A percentile compares a stretch with the other conserved stretches of the same genome.
Evolutionary conservation across 805 yeast genomes (phyloP).

Genomic region (Ogataea angusta): DNA sequence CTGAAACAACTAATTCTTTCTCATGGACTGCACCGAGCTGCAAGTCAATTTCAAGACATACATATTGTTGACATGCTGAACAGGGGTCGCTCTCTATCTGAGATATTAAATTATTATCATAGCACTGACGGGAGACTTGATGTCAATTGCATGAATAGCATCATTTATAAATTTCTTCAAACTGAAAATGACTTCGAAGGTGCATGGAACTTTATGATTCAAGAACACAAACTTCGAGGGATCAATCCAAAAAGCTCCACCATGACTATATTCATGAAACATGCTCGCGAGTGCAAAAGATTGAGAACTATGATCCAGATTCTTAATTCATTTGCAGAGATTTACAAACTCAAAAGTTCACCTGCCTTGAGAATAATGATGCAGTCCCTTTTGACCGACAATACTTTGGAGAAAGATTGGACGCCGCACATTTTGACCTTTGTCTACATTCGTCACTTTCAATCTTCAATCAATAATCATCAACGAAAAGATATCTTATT

Average conservation of each 20-base stretch:
- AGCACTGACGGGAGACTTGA: slow-evolving; percentile 11
- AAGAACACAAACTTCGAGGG: slow-evolving; percentile 1
- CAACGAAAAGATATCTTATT: slow-evolving; percentile 19
- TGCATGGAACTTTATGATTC: slow-evolving; percentile 23
- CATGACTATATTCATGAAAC: slow-evolving; percentile 21
- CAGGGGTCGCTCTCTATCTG: slow-evolving; percentile 5
- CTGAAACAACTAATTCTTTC: slow-evolving; percentile 13
- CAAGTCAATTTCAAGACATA: slow-evolving; percentile 15
- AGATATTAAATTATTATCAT: slow-evolving; percentile 15
- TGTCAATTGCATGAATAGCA: slow-evolving; percentile 22
- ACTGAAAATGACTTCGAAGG: slow-evolving; percentile 8
- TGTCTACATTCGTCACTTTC: slow-evolving; percentile 17
- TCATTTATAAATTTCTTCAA: slow-evolving; percentile 18
- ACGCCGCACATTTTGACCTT: slow-evolving; percentile 19
- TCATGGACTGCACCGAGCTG: slow-evolving; percentile 8
- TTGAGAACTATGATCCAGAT: slow-evolving; percentile 16
- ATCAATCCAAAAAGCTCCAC: slow-evolving; percentile 20
- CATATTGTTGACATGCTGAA: slow-evolving; percentile 19
- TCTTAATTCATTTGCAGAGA: slow-evolving; percentile 15
- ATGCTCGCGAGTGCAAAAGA: slow-evolving; percentile 9
- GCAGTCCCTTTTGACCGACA: slow-evolving; percentile 12
- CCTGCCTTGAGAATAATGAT: slow-evolving; percentile 17
- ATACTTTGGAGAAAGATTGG: slow-evolving; percentile 15
- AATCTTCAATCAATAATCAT: slow-evolving; percentile 15
- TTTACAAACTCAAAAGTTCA: slow-evolving; percentile 15